These are phyloP conservation scores for Saitozyma sp. DNA, from an alignment of 768 basidiomycete species.

Conservation along the genomic window DNA sequence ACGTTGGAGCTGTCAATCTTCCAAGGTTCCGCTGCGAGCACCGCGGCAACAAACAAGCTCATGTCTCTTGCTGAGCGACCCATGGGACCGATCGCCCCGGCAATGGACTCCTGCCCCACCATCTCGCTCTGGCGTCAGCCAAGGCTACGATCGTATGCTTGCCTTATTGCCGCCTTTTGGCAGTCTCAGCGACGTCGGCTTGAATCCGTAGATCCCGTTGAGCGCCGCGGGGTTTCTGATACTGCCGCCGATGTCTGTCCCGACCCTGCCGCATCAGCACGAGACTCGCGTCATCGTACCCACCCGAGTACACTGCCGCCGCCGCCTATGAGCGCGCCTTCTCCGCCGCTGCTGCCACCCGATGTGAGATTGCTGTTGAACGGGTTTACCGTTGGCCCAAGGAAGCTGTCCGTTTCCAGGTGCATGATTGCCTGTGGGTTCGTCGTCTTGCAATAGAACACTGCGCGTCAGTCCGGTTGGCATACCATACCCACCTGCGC, in stretches of 20 bases:
- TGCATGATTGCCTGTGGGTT: slow-evolving; percentile 41
- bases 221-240: slow-evolving; percentile 24
- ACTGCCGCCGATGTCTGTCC: slow-evolving; percentile 33
- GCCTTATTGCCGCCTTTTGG: slow-evolving; percentile 21
- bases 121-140: slow-evolving; percentile 6
- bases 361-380: slow-evolving; percentile 31
- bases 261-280: slow-evolving; percentile 15
- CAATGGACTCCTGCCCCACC: slow-evolving; percentile 19
- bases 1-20: slow-evolving; percentile 9
- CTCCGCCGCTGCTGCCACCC: slow-evolving; percentile 43
- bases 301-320: slow-evolving; percentile 23
- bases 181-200: slow-evolving; percentile 21
- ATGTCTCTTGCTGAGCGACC: slow-evolving; percentile 22
- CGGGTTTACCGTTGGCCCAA: slow-evolving; percentile 34
- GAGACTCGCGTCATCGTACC: background rate
- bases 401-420: slow-evolving; percentile 33
- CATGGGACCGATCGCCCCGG: slow-evolving; percentile 28
- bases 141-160: background rate
- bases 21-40: slow-evolving; percentile 25
- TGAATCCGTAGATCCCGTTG: slow-evolving; percentile 34
- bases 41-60: slow-evolving; percentile 16
- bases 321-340: slow-evolving; percentile 31
- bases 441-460: slow-evolving; percentile 36
- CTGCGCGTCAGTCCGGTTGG: slow-evolving; percentile 11
- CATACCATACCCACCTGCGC: slow-evolving; percentile 16